These are phyloP conservation scores for Bonia amplexicaulis DNA, from an alignment of 176 grass and related monocot genomes.

Conservation along the genomic window DNA sequence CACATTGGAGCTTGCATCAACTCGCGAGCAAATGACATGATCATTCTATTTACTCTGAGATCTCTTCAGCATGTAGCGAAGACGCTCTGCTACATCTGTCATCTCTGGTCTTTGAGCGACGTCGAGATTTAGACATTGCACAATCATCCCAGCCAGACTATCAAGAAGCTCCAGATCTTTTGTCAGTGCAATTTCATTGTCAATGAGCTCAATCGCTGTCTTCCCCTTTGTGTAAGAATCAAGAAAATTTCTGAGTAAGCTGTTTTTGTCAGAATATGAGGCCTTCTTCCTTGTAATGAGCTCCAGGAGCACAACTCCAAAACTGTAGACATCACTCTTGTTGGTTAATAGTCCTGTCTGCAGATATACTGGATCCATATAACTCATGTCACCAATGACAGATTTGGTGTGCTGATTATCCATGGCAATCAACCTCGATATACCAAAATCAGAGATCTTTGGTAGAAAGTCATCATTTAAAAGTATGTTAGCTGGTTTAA, in stretches of 20 bases:
- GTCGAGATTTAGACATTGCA: slow-evolving; percentile 11
- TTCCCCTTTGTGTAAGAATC: not conserved
- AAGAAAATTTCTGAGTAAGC: not conserved
- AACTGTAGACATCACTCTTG: slow-evolving; percentile 35
- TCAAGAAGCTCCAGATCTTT: not conserved
- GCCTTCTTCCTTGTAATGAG: slow-evolving; percentile 17
- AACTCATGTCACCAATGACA: slow-evolving; percentile 1
- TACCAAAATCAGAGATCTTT: slow-evolving; percentile 15
- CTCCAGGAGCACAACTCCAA: slow-evolving; percentile 28
- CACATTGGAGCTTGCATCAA: not conserved
- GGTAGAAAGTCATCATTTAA: not conserved
- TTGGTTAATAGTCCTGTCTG: slow-evolving; percentile 2
- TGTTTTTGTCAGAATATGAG: not conserved
- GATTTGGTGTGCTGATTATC: not conserved
- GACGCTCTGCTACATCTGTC: not conserved
- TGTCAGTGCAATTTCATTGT: slow-evolving; percentile 1
- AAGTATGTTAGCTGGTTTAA: slow-evolving; percentile 31
- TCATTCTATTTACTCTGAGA: not conserved
- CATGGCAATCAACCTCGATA: not conserved
- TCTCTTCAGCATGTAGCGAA: not conserved
- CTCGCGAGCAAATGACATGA: not conserved
- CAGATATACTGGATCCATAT: slow-evolving; percentile 21
- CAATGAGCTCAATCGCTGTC: slow-evolving; percentile 9
- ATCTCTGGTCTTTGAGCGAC: slow-evolving; percentile 27
- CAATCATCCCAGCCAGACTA: not conserved